phyloP scores from a whole-genome alignment of 345 rosid species.

The Citrus cavaleriei region DNA sequence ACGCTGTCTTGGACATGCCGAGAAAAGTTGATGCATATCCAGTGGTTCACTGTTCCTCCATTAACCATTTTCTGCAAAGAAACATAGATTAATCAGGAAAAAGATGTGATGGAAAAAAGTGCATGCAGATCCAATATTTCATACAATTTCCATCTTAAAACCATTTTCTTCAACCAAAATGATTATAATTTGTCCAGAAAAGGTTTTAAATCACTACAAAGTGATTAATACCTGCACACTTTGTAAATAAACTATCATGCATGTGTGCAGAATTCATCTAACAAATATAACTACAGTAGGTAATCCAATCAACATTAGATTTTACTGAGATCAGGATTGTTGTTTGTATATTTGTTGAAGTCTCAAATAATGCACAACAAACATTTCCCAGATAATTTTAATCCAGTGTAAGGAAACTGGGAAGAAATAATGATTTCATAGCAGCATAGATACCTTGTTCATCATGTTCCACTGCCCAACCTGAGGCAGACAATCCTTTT shows the following conservation, averaged over 20 bases:
- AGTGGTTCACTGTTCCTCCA: slow-evolving; percentile 83
- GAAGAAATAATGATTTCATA: neutral
- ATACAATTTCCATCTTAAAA: neutral
- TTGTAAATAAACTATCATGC: neutral
- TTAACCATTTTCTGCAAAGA: slow-evolving; percentile 93
- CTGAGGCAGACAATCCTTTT: slow-evolving; percentile 82
- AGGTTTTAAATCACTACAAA: neutral
- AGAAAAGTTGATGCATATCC: slow-evolving; percentile 94
- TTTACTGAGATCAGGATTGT: neutral
- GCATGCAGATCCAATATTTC: neutral
- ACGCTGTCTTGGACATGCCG: slow-evolving; percentile 68
- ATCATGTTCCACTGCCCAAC: slow-evolving; percentile 99
- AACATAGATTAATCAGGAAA: neutral
- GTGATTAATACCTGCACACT: neutral
- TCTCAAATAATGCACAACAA: neutral
- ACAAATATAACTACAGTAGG: neutral
- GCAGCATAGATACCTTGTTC: slow-evolving; percentile 65
- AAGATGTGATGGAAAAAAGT: neutral
- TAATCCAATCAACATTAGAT: neutral
- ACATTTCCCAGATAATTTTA: neutral
- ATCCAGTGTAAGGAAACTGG: neutral
- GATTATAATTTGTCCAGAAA: neutral
- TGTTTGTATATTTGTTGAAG: neutral
- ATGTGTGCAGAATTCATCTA: neutral
- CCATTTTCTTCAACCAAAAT: neutral